These are phyloP conservation scores for Aspergillus aculeatus DNA, from an alignment of 2,329 filamentous ascomycete genomes.

Conservation along the genomic window DNA sequence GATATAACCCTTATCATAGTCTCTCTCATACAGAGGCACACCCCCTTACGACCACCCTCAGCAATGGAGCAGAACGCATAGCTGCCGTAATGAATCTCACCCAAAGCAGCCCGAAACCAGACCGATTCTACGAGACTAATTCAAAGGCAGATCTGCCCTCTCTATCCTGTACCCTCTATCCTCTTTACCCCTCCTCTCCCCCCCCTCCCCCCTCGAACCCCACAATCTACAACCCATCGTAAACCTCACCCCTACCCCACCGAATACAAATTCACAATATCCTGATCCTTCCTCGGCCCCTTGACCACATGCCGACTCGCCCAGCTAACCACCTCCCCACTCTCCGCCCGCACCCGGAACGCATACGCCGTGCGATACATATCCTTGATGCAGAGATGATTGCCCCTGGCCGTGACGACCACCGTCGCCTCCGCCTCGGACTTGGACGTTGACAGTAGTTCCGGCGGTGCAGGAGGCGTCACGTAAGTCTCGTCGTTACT, in stretches of 20 bases:
- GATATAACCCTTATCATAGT: no score
- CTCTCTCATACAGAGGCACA: no score
- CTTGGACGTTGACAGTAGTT: background rate
- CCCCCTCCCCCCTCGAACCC: no score
- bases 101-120: no score
- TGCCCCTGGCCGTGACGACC: slow-evolving; percentile 39
- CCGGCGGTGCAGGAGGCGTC: slow-evolving; percentile 26
- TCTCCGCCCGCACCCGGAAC: slow-evolving; percentile 36
- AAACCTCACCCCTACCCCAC: background rate
- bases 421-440: slow-evolving; percentile 20
- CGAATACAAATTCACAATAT: slow-evolving; percentile 44
- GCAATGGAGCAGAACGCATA: no score
- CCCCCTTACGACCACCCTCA: no score
- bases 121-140: no score
- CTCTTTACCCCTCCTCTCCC: no score
- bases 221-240: background rate
- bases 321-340: slow-evolving; percentile 41
- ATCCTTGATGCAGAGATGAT: slow-evolving; percentile 48
- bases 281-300: slow-evolving; percentile 47
- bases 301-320: slow-evolving; percentile 46
- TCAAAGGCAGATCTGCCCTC: no score
- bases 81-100: no score
- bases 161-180: no score
- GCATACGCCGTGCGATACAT: slow-evolving; percentile 48
- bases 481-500: slow-evolving; percentile 16